These are phyloP conservation scores for Hypoxylon sp. DNA, from an alignment of 2,329 filamentous ascomycete genomes.

Conservation along the genomic window DNA sequence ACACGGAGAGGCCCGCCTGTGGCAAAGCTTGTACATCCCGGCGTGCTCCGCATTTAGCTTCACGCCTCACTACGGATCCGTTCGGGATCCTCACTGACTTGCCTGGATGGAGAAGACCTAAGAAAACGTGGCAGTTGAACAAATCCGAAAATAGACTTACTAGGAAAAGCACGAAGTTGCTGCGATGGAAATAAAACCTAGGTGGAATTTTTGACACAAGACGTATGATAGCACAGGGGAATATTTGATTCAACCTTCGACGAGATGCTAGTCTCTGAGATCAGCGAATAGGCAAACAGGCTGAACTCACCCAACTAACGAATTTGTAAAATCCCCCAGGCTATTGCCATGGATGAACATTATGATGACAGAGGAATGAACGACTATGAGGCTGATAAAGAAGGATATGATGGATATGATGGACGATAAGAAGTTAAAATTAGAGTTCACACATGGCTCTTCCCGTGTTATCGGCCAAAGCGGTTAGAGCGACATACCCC, in stretches of 20 bases:
- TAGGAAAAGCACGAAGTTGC: background rate
- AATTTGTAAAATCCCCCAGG: background rate
- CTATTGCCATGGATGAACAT: background rate
- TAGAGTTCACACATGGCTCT: slow-evolving; percentile 33
- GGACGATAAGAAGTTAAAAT: slow-evolving; percentile 35
- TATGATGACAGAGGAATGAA: slow-evolving; percentile 6
- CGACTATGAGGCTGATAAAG: slow-evolving; percentile 8
- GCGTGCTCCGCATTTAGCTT: slow-evolving; percentile 6
- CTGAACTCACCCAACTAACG: background rate
- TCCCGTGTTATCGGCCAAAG: slow-evolving; percentile 16
- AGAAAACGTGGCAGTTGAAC: slow-evolving; percentile 9
- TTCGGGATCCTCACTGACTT: background rate
- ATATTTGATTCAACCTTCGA: background rate
- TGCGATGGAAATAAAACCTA: background rate
- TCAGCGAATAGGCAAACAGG: background rate
- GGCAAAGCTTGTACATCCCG: slow-evolving; percentile 4
- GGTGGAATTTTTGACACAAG: background rate
- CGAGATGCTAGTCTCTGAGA: background rate
- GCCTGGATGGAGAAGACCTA: background rate
- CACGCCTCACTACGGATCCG: slow-evolving; percentile 1
- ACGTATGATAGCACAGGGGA: too few relatives aligned
- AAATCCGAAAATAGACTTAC: background rate
- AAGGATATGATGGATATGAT: background rate
- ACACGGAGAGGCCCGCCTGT: background rate
- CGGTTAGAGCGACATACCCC: slow-evolving; percentile 10